A percentile compares a stretch with the other conserved stretches of the same genome.
Evolutionary conservation across 345 rosid species (phyloP).

Genomic region (Boechera retrofracta): DNA sequence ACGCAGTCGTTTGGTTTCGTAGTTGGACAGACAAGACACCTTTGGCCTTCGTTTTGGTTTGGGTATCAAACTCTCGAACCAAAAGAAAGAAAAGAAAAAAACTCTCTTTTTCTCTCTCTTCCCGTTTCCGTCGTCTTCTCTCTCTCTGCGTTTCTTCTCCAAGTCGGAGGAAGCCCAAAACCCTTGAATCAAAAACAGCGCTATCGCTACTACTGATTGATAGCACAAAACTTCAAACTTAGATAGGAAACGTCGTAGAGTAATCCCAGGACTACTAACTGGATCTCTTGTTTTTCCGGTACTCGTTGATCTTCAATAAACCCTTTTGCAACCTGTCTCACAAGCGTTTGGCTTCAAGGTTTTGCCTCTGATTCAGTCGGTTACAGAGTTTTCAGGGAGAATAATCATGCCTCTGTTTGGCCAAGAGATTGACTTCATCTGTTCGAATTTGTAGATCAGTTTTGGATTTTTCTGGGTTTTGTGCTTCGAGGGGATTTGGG

Average conservation of each 20-base stretch:
- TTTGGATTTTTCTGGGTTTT: constrained; percentile 33
- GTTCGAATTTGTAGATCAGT: constrained; percentile 9
- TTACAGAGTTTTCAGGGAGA: constrained; percentile 39
- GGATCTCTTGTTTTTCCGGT: constrained; percentile 33
- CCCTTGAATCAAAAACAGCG: constrained; percentile 20
- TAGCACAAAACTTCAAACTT: constrained; percentile 2
- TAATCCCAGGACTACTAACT: background rate
- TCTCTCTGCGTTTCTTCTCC: constrained; percentile 28
- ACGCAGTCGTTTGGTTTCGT: constrained; percentile 14
- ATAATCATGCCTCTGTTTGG: constrained; percentile 37
- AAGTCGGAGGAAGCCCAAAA: constrained; percentile 15
- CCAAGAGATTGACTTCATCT: constrained; percentile 30
- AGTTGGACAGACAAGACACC: background rate
- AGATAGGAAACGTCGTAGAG: constrained; percentile 13
- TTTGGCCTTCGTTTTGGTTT: constrained; percentile 5
- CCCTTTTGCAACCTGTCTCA: background rate
- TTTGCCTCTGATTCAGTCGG: constrained; percentile 22
- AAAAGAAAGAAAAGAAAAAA: background rate
- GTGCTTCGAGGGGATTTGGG: constrained; percentile 31
- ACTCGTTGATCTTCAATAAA: background rate
- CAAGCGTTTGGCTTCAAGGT: constrained; percentile 28
- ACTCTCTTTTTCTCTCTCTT: background rate
- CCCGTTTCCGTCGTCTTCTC: background rate
- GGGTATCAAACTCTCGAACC: background rate
- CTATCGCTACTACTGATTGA: constrained; percentile 13